phyloP scores from a whole-genome alignment of 371 early-diverging fungal genomes.

The Apophysomyces elegans region DNA sequence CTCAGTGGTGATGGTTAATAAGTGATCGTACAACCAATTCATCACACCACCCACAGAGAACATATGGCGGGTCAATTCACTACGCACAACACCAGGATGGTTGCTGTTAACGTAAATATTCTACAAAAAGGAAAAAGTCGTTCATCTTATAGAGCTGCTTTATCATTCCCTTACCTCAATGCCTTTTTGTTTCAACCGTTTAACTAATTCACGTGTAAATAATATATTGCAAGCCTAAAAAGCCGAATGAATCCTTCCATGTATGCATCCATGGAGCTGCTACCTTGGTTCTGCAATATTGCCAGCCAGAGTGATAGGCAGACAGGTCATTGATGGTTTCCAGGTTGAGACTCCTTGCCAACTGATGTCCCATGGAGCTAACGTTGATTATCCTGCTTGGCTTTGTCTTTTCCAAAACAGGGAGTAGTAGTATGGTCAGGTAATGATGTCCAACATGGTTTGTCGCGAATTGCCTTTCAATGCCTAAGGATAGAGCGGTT shows the following conservation, averaged over 20 bases:
- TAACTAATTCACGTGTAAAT: constrained; percentile 46
- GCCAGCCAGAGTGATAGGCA: constrained; percentile 21
- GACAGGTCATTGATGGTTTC: constrained; percentile 49
- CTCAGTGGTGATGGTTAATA: constrained; percentile 30
- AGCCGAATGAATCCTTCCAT: constrained; percentile 40
- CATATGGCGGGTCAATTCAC: constrained; percentile 52
- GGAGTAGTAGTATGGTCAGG: constrained; percentile 70
- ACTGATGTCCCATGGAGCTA: constrained; percentile 34
- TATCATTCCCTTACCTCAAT: constrained; percentile 17
- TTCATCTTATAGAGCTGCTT: not conserved
- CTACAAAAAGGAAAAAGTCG: constrained; percentile 20
- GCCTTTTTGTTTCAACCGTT: constrained; percentile 42
- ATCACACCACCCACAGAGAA: not conserved
- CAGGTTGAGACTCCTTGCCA: constrained; percentile 22
- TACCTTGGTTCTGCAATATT: constrained; percentile 31
- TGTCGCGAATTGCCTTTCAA: constrained; percentile 42
- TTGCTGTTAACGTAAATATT: constrained; percentile 62
- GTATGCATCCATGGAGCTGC: constrained; percentile 27
- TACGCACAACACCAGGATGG: constrained; percentile 73
- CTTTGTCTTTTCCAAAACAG: constrained; percentile 54
- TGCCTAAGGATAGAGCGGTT: constrained; percentile 13
- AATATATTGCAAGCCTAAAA: constrained; percentile 38
- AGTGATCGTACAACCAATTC: not conserved
- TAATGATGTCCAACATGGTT: constrained; percentile 84
- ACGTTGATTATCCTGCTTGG: constrained; percentile 64